phyloP scores from a whole-genome alignment of 2,329 filamentous ascomycete species.

The Stromatinia cepivora region DNA sequence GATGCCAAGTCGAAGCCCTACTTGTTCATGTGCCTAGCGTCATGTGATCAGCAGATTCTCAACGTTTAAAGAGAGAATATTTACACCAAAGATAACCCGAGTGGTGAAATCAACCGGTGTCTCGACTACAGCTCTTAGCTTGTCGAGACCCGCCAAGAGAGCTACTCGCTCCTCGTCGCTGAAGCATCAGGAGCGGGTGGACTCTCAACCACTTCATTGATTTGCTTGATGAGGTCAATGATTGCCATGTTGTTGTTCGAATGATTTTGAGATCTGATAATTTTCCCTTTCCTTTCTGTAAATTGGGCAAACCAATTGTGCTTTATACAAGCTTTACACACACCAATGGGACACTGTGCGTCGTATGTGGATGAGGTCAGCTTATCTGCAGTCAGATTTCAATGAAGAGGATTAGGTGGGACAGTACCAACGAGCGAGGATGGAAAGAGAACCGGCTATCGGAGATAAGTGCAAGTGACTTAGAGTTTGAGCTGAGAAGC shows the following conservation, averaged over 20 bases:
- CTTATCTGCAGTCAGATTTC: too few species aligned
- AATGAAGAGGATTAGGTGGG: too few species aligned
- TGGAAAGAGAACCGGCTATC: too few species aligned
- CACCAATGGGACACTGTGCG: too few species aligned
- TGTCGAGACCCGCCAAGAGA: constrained; percentile 9
- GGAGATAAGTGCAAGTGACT: too few species aligned
- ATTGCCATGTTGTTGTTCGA: background rate
- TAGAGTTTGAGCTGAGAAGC: too few species aligned
- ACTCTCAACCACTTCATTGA: background rate
- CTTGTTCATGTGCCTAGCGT: constrained; percentile 1
- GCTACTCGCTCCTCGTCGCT: constrained; percentile 13
- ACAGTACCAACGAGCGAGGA: too few species aligned
- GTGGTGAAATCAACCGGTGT: constrained; percentile 14
- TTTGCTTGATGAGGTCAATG: background rate
- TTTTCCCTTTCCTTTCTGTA: background rate
- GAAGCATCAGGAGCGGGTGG: background rate
- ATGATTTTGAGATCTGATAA: background rate
- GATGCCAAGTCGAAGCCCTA: constrained; percentile 12
- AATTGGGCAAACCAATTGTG: too few species aligned
- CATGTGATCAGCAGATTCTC: background rate
- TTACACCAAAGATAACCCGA: constrained; percentile 16
- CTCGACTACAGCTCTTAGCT: background rate
- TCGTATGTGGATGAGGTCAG: too few species aligned
- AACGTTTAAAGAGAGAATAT: background rate
- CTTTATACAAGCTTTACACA: too few species aligned